phyloP scores from a whole-genome alignment of 805 yeast species.

The Suhomyces prunicola region DNA sequence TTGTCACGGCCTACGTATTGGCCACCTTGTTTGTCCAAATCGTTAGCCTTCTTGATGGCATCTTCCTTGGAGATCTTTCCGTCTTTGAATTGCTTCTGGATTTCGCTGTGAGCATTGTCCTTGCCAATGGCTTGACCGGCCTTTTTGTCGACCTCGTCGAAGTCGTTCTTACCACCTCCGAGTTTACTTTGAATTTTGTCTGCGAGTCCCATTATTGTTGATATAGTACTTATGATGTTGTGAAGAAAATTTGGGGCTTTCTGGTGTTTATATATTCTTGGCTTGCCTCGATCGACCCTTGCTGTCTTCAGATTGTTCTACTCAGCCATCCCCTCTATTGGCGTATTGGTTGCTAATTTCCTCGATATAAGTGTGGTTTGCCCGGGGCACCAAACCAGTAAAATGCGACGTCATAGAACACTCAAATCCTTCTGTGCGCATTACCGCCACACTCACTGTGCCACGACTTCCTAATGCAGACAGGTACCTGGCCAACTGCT shows the following conservation, averaged over 20 bases:
- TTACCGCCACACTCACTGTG: background rate
- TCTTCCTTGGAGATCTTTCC: conserved; percentile 27
- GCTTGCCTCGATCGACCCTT: background rate
- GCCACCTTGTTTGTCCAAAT: conserved; percentile 24
- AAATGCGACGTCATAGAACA: background rate
- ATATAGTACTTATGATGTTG: background rate
- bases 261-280: background rate
- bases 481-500: background rate
- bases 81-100: conserved; percentile 26
- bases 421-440: background rate
- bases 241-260: too few species aligned
- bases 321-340: background rate
- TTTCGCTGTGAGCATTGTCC: conserved; percentile 26
- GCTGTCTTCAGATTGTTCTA: background rate
- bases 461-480: background rate
- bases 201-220: conserved; percentile 32
- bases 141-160: conserved; percentile 25
- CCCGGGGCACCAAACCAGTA: background rate
- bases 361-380: background rate
- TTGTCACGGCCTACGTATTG: conserved; percentile 5
- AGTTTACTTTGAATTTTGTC: conserved; percentile 33
- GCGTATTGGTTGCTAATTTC: background rate
- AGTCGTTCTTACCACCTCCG: conserved; percentile 25
- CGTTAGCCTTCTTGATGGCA: conserved; percentile 26
- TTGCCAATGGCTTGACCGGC: conserved; percentile 30